Base-by-base conservation (phyloP, 805 yeast species). In the Metschnikowia continentalis region DNA sequence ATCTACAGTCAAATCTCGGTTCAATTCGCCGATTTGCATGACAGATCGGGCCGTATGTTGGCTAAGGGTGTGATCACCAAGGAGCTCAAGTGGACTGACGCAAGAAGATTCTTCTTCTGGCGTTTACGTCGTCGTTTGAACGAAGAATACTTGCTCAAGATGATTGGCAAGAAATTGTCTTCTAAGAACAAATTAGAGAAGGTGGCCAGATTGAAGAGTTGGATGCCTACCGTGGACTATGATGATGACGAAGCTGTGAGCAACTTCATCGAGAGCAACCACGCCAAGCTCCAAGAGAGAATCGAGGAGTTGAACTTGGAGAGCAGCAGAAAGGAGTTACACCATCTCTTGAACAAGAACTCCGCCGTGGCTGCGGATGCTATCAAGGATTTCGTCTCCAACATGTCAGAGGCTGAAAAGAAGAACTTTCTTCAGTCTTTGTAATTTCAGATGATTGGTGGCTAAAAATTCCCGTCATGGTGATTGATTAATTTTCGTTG, bases 71-170 rank as follows among this genome's bases (percentile, higher is more conserved):
- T 86, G 52, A 90, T 94, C 62, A 80, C 86, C 61, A 86, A 87
- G 67, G 94, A 90, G 61, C 73, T 94, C 48, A 83, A 86, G 63
- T 91, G 97, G 97, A 69, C 71, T 42, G 79, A 90, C 46, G 81
- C 97, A 32, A 89, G 99, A 78, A 84, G 98, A 65, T 88, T 80
- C 83, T 94, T 94, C 84, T 94, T 89, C 94, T 94, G 99, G 99
- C 85, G 99, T 72, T 81, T 90, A 55, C 88, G 97, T 76, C 86
- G 99, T 74, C 89, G 97, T 70, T 77, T 94, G 70, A 85, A 88
- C 67, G 99, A 94, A 73, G 96, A 89, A 70, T 89, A 90, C 71
- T 76, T 92, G 67, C 75, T 90, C 68, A 83, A 80, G 69, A 80
- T 87, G 65, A 80, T 91, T 59, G 81, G 82, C 48, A 83, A 81